Base-by-base conservation (phyloP, 2,329 filamentous ascomycete species). In the Claviceps sorghi region DNA sequence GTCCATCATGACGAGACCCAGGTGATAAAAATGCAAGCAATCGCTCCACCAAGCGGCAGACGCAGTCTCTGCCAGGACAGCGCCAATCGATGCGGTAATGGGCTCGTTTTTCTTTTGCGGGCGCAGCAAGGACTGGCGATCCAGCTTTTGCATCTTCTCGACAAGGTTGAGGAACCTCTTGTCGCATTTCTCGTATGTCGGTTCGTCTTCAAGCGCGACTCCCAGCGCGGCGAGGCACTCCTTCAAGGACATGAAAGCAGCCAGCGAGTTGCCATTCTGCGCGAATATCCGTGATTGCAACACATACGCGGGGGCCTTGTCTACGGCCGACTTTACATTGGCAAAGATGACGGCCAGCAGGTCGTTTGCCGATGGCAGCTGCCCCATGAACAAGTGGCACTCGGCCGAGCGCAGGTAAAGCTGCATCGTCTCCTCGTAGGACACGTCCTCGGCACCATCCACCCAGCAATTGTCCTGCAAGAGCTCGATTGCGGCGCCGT, bases 291-390 rank as follows among this genome's bases (percentile, higher is more conserved):
- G 80, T 6, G 87, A 89, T 63, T 88, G 83, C 38, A 96, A 72
- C 42, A 95, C 84, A 70, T 84, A 94, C 0, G 88, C 87, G 9
- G 86, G 83, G 1, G 87, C 86, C 68, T 88, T 93, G 65, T 95
- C 89, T 6, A 86, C 77, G 0, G 86, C 70, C 19, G 82, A 82
- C 57, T 77, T 82, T 0, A 86, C 87, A 59, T 86, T 78, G 34
- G 70, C 65, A 59, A 93, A 86, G 5, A 94, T 79, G 2, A 77
- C 79, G 22, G 79, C 68, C 13, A 95, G 76, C n/a, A 91, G 69
- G 30, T 74, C 71, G 43, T 83, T 77, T 22, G 88, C 86, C 50
- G 83, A 77, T 1, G 76, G 71, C 54, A 83, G 79, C 57, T 88
- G 79, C 4, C 82, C 82, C 72, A 90, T 84, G 61, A 86, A 88